Percentiles rank a stretch among this genome's conserved stretches.
These are phyloP conservation scores for Gnomoniopsis sp. DNA, from an alignment of 2,329 filamentous ascomycete genomes.

Conservation along the genomic window DNA sequence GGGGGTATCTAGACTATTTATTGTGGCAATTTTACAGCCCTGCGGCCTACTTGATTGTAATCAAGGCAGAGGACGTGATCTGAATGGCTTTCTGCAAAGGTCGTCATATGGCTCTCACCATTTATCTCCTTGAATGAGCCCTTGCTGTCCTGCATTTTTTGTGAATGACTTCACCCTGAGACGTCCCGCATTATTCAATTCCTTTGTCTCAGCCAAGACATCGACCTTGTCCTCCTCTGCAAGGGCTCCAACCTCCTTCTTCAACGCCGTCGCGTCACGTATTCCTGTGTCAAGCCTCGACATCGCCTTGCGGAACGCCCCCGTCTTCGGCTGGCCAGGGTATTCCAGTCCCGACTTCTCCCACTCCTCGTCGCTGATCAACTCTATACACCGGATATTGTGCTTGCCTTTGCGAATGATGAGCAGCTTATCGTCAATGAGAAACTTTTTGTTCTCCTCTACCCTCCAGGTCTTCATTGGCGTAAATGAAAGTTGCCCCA, in stretches of 20 bases:
- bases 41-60: not conserved
- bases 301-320: constrained; percentile 42
- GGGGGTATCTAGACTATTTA: not conserved
- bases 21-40: not conserved
- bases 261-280: constrained; percentile 13
- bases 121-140: not conserved
- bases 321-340: constrained; percentile 50
- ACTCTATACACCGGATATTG: constrained; percentile 58
- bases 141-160: not conserved
- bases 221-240: not conserved
- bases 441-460: constrained; percentile 54
- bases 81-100: not conserved
- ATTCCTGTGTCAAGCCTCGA: constrained; percentile 31
- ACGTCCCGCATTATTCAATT: not conserved
- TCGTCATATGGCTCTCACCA: not conserved
- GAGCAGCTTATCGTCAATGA: constrained; percentile 57
- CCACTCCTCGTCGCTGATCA: constrained; percentile 56
- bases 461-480: constrained; percentile 58
- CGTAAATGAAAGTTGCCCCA: constrained; percentile 56
- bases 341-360: constrained; percentile 45
- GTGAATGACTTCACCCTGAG: not conserved
- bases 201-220: not conserved
- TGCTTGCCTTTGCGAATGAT: constrained; percentile 63
- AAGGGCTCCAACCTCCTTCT: not conserved
- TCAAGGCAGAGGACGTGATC: not conserved